These are phyloP conservation scores for Claviceps sp. DNA, from an alignment of 2,329 filamentous ascomycete species.

Conservation along the genomic window DNA sequence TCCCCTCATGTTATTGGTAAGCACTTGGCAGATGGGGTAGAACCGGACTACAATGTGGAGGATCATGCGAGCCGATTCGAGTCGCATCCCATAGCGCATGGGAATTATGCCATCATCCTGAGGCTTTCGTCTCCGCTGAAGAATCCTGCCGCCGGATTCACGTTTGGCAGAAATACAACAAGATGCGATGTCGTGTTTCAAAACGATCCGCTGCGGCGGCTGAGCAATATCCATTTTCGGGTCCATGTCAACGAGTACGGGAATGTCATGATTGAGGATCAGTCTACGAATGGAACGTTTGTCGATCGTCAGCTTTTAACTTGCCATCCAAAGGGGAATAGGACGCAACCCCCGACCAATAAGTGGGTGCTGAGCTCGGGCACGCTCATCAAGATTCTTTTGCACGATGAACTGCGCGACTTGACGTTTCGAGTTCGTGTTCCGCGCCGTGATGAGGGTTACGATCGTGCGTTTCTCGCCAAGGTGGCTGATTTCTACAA, in stretches of 20 bases:
- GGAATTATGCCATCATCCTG: constrained; percentile 60
- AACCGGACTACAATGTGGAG: constrained; percentile 36
- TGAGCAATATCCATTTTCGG: constrained; percentile 93
- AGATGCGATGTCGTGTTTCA: constrained; percentile 61
- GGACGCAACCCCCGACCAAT: constrained; percentile 13
- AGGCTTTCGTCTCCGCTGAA: constrained; percentile 63
- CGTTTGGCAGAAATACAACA: constrained; percentile 64
- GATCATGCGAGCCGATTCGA: constrained; percentile 36
- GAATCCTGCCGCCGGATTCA: constrained; percentile 59
- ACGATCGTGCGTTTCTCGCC: constrained; percentile 49
- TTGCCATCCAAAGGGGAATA: constrained; percentile 22
- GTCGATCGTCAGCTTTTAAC: constrained; percentile 62
- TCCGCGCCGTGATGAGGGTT: constrained; percentile 56
- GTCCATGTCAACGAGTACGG: constrained; percentile 83
- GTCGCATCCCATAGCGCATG: constrained; percentile 30
- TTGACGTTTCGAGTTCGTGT: constrained; percentile 78
- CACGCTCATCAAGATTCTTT: constrained; percentile 56
- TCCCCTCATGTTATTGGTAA: constrained; percentile 36
- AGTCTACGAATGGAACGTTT: constrained; percentile 89
- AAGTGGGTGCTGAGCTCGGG: constrained; percentile 57
- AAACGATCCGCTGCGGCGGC: constrained; percentile 53
- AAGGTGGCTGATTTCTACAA: constrained; percentile 58
- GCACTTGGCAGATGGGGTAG: constrained; percentile 34
- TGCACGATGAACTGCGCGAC: constrained; percentile 39
- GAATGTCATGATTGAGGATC: constrained; percentile 82